phyloP scores from a whole-genome alignment of 176 grass and related monocot species.

The Chrysopogon serrulatus region DNA sequence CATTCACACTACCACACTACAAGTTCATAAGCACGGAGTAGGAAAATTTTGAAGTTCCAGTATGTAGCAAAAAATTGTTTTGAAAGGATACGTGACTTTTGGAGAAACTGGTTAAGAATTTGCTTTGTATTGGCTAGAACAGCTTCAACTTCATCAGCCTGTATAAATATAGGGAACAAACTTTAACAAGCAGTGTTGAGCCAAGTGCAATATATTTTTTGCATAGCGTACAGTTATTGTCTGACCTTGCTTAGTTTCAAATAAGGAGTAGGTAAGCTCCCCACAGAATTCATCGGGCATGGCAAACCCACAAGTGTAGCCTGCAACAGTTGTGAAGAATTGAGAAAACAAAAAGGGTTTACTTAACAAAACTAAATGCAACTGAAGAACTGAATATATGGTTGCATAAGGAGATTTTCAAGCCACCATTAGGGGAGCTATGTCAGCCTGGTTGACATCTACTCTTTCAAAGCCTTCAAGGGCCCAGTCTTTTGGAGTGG shows the following conservation, averaged over 20 bases:
- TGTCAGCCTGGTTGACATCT: slow-evolving; percentile 96
- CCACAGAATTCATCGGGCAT: slow-evolving; percentile 89
- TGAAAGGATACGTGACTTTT: slow-evolving; percentile 71
- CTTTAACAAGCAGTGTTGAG: background rate
- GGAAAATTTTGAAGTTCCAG: slow-evolving; percentile 4
- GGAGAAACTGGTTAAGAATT: slow-evolving; percentile 97
- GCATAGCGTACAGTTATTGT: background rate
- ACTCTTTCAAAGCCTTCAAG: slow-evolving; percentile 87
- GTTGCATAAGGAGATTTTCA: slow-evolving; percentile 23
- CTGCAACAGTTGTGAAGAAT: slow-evolving; percentile 44
- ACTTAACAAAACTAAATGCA: slow-evolving; percentile 22
- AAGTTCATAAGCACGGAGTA: slow-evolving; percentile 9
- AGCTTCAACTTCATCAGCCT: slow-evolving; percentile 96
- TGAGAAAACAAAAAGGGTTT: background rate
- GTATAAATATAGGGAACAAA: slow-evolving; percentile 32
- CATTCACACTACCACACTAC: background rate
- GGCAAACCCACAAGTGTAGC: slow-evolving; percentile 91
- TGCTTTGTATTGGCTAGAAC: slow-evolving; percentile 88
- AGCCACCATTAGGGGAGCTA: slow-evolving; percentile 89
- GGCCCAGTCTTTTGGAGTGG: slow-evolving; percentile 75
- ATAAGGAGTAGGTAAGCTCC: slow-evolving; percentile 80
- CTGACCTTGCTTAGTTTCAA: slow-evolving; percentile 81
- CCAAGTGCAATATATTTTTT: slow-evolving; percentile 14
- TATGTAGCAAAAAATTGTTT: background rate
- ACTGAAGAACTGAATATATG: slow-evolving; percentile 25